phyloP scores from a whole-genome alignment of 768 basidiomycete genomes.

The Filobasidium wieringae region DNA sequence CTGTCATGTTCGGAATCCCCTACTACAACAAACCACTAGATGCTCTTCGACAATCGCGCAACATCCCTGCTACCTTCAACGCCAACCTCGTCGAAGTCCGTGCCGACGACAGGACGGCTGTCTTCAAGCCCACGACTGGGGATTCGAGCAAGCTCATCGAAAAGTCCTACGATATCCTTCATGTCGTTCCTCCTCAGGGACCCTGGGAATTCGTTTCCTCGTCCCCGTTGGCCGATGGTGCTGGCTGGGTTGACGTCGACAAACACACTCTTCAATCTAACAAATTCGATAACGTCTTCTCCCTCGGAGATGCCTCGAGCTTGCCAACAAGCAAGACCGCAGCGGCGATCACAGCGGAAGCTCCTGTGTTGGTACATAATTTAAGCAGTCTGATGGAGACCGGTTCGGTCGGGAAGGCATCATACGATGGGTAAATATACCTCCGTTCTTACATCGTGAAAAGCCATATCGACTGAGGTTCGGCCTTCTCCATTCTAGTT shows the following conservation, averaged over 20 bases:
- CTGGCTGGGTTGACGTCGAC: slow-evolving; percentile 85
- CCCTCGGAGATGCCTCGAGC: slow-evolving; percentile 82
- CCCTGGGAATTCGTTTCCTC: slow-evolving; percentile 58
- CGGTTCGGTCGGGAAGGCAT: slow-evolving; percentile 56
- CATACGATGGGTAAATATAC: slow-evolving; percentile 59
- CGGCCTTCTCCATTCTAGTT: slow-evolving; percentile 1
- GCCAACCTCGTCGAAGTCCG: slow-evolving; percentile 74
- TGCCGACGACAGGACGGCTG: slow-evolving; percentile 58
- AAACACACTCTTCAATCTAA: slow-evolving; percentile 66
- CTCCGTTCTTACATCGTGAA: too few relatives aligned
- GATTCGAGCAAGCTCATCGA: slow-evolving; percentile 60
- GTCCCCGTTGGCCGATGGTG: slow-evolving; percentile 49
- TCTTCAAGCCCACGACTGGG: slow-evolving; percentile 56
- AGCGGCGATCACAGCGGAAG: slow-evolving; percentile 82
- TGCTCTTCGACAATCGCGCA: slow-evolving; percentile 60
- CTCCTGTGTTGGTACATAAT: slow-evolving; percentile 83
- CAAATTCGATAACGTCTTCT: slow-evolving; percentile 76
- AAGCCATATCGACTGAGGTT: not conserved
- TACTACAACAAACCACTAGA: slow-evolving; percentile 87
- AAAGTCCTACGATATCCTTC: slow-evolving; percentile 64
- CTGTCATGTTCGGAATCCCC: slow-evolving; percentile 91
- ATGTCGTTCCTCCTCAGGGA: slow-evolving; percentile 86
- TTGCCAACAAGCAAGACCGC: slow-evolving; percentile 93
- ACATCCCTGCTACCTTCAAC: slow-evolving; percentile 66
- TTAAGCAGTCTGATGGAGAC: slow-evolving; percentile 61